Base-by-base conservation (phyloP, 805 yeast species). In the Barnettozyma siamensis region DNA sequence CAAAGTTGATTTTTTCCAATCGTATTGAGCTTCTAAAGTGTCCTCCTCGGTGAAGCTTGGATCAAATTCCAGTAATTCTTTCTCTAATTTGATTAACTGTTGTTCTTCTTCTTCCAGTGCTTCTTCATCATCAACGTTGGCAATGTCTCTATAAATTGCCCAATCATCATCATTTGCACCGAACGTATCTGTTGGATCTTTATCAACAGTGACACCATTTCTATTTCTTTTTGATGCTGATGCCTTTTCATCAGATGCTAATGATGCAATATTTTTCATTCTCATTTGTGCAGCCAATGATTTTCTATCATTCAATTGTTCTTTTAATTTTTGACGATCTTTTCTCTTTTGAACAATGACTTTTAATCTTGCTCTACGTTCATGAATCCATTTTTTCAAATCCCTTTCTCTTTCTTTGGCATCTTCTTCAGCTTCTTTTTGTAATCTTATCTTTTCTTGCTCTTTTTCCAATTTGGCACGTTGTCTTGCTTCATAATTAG, bases 91-190 rank as follows among this genome's bases (percentile, higher is more conserved):
- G 19, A 75, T 59, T 23, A 85, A 71, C 37, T 68, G 68, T 35
- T 72, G 73, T 41, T 79, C 78, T 45, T 83, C 89, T 40, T 78
- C 86, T 43, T 83, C 95, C 46, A 85, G 82, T 27, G 76, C 76
- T 51, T 88, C 96, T 44, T 83, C 88, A 50, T 88, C 86, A 20
- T 80, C 82, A 15, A 72, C 81, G 47, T 75, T 77, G 16, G 87
- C 76, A 42, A 88, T 83, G 55, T 87, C 93, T 53, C 93, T 75
- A 59, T 91, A 91, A 15, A 88, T 80, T 18, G 83, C 78, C 97
- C 97, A 91, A 62, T 93, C 99, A 42, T 85, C 95, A 58, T 91
- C 98, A 55, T 88, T 80, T 2, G 96, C 89, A 42, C 97, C 98
- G 63, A 91, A 89, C 0, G 89, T 86, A 62, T 91, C 98, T 53